Base-by-base conservation (phyloP, 2,329 filamentous ascomycete species). In the Esteya vermicola region DNA sequence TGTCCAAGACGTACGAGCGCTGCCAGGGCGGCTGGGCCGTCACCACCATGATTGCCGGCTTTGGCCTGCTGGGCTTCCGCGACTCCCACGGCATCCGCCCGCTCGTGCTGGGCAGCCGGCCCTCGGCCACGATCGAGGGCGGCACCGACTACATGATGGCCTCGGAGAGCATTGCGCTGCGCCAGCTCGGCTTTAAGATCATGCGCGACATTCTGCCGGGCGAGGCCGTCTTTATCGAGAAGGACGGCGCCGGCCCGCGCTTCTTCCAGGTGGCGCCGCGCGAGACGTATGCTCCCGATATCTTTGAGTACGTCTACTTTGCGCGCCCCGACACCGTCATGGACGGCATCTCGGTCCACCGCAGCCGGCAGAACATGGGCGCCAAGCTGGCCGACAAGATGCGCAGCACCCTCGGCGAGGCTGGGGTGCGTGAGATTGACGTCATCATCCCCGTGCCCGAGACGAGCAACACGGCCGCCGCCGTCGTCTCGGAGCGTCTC, bases 291-390 rank as follows among this genome's bases (percentile, higher is more conserved):
- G 78, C 81, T 3, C 85, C 85, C 1, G 86, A 94, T 56, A 81
- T 85, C 45, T 91, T 93, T 52, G 84, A 93, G 60, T 85, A 78
- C 48, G 81, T 93, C 43, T 94, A 94, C 63, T 86, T 93, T 51
- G 80, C 84, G 14, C 70, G 86, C 2, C 84, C 84, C 1, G 86
- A 93, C 57, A 79, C 77, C 1, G 68, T 79, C 50, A 89, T 93
- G 42, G 86, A 94, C 53, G 85, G 85, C 19, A 91, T 94, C 48
- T 85, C 82, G 41, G 82, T 95, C 21, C 78, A 93, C 54, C 74
- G 78, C 48, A 85, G 81, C 49, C 75, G 88, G 39, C 79, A 89
- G 54, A 81, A 84, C 51, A 94, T 94, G 86, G 88, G 86, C 35
- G 68, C 74, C 54, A 81, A 81, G 54, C 69, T 95, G 31, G 88